These are phyloP conservation scores for Brasenia schreberi DNA, from an alignment of 164 flowering plant species.

Conservation along the genomic window DNA sequence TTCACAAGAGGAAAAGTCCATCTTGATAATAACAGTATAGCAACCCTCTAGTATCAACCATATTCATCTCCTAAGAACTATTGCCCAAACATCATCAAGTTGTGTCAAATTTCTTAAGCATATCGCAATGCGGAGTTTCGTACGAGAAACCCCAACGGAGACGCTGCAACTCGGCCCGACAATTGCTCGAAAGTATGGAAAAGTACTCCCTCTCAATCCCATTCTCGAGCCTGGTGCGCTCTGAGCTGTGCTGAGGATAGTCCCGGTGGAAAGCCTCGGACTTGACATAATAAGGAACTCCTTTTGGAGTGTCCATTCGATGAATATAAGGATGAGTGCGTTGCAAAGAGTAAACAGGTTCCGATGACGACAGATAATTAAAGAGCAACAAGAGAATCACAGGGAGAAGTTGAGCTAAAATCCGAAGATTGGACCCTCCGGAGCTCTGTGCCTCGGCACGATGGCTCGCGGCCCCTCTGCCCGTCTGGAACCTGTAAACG, in stretches of 20 bases:
- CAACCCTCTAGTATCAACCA: background rate
- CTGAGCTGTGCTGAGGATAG: slow-evolving; percentile 36
- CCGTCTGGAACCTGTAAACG: slow-evolving; percentile 47
- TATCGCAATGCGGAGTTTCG: slow-evolving; percentile 71
- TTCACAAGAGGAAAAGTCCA: background rate
- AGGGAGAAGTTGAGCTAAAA: slow-evolving; percentile 59
- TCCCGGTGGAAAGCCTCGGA: slow-evolving; percentile 50
- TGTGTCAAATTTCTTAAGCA: slow-evolving; percentile 34
- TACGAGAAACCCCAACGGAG: slow-evolving; percentile 54
- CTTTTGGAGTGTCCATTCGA: slow-evolving; percentile 33
- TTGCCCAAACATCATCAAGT: slow-evolving; percentile 15
- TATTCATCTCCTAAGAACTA: background rate
- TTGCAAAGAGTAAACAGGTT: slow-evolving; percentile 53
- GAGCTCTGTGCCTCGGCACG: slow-evolving; percentile 32
- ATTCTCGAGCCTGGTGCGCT: slow-evolving; percentile 33
- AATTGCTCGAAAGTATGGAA: slow-evolving; percentile 40
- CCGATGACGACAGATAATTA: slow-evolving; percentile 53
- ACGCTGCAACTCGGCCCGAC: slow-evolving; percentile 63
- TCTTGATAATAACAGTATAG: background rate
- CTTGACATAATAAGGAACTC: slow-evolving; percentile 62
- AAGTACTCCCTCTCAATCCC: slow-evolving; percentile 53
- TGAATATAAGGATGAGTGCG: slow-evolving; percentile 35
- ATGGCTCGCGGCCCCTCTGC: slow-evolving; percentile 26
- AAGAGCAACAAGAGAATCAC: slow-evolving; percentile 49
- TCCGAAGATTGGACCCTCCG: slow-evolving; percentile 24